These are phyloP conservation scores for Diplosphaera chodatii DNA, from an alignment of 139 green algal species.

Conservation along the genomic window DNA sequence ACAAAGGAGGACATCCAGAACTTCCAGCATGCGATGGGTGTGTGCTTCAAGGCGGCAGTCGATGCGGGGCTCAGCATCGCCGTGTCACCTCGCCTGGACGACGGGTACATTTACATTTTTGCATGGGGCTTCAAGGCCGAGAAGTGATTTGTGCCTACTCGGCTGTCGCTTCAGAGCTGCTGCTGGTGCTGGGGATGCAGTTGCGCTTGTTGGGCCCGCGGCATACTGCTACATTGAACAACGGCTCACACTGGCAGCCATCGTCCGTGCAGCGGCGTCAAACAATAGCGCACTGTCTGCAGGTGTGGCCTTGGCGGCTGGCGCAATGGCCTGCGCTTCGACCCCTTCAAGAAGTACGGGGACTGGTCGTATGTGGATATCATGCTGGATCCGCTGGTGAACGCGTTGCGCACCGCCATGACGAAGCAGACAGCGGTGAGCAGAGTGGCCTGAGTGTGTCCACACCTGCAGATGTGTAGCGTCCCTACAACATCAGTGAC, in stretches of 20 bases:
- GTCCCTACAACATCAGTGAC: too few species aligned
- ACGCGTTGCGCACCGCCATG: constrained; percentile 10
- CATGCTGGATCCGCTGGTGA: constrained; percentile 31
- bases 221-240: too few species aligned
- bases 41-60: constrained; percentile 19
- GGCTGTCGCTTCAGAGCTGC: too few species aligned
- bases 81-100: constrained; percentile 23
- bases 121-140: too few species aligned
- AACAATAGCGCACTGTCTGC: too few species aligned
- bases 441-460: too few species aligned
- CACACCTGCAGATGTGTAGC: too few species aligned
- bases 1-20: constrained; percentile 1
- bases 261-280: too few species aligned
- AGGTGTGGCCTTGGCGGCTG: constrained; percentile 23
- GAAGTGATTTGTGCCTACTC: too few species aligned
- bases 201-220: too few species aligned
- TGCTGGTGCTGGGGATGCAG: too few species aligned
- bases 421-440: background rate
- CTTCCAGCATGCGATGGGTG: constrained; percentile 10
- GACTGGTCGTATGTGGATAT: constrained; percentile 34
- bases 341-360: constrained; percentile 26
- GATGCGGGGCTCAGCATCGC: constrained; percentile 14
- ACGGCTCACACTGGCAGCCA: too few species aligned
- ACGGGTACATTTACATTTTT: background rate
- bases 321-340: constrained; percentile 42